phyloP scores from a whole-genome alignment of 129 eudicot species.

The Lactuca saligna region DNA sequence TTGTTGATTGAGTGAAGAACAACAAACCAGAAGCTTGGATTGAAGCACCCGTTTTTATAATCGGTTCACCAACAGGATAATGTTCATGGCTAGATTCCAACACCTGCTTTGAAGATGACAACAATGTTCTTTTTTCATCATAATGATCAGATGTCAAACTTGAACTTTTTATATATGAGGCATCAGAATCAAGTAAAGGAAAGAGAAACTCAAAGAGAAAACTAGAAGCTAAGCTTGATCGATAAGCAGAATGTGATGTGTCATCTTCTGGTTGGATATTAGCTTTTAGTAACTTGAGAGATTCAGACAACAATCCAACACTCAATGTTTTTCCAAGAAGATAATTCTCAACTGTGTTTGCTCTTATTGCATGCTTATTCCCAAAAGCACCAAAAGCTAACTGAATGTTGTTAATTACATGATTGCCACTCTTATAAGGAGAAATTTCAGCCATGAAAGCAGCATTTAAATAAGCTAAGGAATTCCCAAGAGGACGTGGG shows the following conservation, averaged over 20 bases:
- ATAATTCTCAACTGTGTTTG: constrained; percentile 57
- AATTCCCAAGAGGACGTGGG: constrained; percentile 91
- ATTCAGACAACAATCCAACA: constrained; percentile 47
- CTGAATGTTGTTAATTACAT: constrained; percentile 46
- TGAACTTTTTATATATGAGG: constrained; percentile 6
- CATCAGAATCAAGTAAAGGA: constrained; percentile 36
- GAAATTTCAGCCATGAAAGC: constrained; percentile 72
- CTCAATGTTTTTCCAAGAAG: constrained; percentile 50
- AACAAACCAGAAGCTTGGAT: constrained; percentile 97
- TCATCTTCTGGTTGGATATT: constrained; percentile 61
- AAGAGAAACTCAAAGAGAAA: constrained; percentile 74
- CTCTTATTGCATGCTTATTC: constrained; percentile 62
- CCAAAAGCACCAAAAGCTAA: constrained; percentile 87
- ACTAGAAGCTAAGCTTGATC: constrained; percentile 75
- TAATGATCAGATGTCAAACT: constrained; percentile 16
- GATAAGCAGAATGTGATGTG: constrained; percentile 56
- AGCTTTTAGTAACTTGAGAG: constrained; percentile 46
- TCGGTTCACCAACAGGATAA: constrained; percentile 82
- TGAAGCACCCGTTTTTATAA: constrained; percentile 70
- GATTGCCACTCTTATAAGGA: constrained; percentile 29
- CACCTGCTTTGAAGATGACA: constrained; percentile 74
- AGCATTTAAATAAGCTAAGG: constrained; percentile 81
- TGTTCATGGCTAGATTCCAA: constrained; percentile 60
- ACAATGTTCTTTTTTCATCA: constrained; percentile 27
- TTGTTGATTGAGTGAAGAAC: neutral